phyloP scores from a whole-genome alignment of 306 rosid species.

The Astragalus membranaceus region DNA sequence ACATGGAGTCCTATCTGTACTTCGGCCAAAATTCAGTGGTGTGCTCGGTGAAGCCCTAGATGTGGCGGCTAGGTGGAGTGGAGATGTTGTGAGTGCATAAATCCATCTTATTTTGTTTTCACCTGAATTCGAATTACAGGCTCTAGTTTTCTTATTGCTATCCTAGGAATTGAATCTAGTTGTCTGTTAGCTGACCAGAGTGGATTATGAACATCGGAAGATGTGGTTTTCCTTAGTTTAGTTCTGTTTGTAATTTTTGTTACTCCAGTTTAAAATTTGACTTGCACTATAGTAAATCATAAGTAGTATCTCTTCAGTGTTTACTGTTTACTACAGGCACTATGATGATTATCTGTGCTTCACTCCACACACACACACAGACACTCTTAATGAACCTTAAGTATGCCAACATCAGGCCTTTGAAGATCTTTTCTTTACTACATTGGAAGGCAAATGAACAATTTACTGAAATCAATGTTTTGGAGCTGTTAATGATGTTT shows the following conservation, averaged over 20 bases:
- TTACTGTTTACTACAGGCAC: background rate
- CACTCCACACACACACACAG: background rate
- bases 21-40: slow-evolving; percentile 82
- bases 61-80: slow-evolving; percentile 94
- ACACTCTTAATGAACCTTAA: background rate
- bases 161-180: background rate
- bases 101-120: slow-evolving; percentile 4
- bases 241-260: background rate
- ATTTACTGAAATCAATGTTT: background rate
- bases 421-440: background rate
- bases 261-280: background rate
- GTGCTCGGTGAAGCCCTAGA: slow-evolving; percentile 94
- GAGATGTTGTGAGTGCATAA: slow-evolving; percentile 77
- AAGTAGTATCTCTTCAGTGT: slow-evolving; percentile 7
- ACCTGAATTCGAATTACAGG: background rate
- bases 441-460: background rate
- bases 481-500: background rate
- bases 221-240: background rate
- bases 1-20: slow-evolving; percentile 78
- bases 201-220: background rate
- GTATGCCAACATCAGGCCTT: background rate
- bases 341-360: background rate
- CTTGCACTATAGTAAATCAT: background rate
- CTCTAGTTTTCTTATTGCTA: slow-evolving; percentile 4
- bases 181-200: slow-evolving; percentile 4